A percentile compares a stretch with the other conserved stretches of the same genome.
phyloP scores from a whole-genome alignment of 805 yeast genomes.

The Dipodascopsis uninucleata region DNA sequence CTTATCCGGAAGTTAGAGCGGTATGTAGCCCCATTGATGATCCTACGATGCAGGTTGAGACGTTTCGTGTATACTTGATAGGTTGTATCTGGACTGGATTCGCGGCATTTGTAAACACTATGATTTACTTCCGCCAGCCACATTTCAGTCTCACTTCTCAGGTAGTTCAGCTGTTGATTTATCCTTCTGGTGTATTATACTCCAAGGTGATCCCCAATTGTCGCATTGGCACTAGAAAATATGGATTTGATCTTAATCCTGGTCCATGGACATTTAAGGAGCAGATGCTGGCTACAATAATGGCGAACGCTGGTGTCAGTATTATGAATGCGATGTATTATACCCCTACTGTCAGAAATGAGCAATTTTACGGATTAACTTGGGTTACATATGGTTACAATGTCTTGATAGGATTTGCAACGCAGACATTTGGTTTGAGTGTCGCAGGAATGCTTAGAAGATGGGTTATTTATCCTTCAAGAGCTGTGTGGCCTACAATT shows the following conservation, averaged over 20 bases:
- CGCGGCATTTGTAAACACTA: slow-evolving; percentile 55
- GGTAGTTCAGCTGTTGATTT: slow-evolving; percentile 56
- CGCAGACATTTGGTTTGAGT: slow-evolving; percentile 63
- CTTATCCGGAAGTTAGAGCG: slow-evolving; percentile 55
- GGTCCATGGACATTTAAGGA: slow-evolving; percentile 48
- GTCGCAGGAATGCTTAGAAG: slow-evolving; percentile 48
- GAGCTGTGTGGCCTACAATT: slow-evolving; percentile 54
- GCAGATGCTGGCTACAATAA: slow-evolving; percentile 56
- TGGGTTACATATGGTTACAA: slow-evolving; percentile 30
- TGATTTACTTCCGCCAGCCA: slow-evolving; percentile 57
- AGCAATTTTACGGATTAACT: slow-evolving; percentile 35
- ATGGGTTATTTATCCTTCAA: slow-evolving; percentile 54
- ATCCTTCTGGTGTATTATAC: slow-evolving; percentile 52
- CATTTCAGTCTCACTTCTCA: slow-evolving; percentile 47
- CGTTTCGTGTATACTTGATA: slow-evolving; percentile 49
- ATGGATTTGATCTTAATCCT: slow-evolving; percentile 48
- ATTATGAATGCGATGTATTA: not conserved
- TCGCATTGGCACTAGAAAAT: slow-evolving; percentile 36
- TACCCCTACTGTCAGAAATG: slow-evolving; percentile 2
- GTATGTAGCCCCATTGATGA: slow-evolving; percentile 39
- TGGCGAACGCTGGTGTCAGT: slow-evolving; percentile 22
- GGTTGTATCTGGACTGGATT: slow-evolving; percentile 50
- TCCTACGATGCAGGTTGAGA: slow-evolving; percentile 44
- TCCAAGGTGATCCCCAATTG: slow-evolving; percentile 46
- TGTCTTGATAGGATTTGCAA: slow-evolving; percentile 37